A percentile compares a stretch with the other conserved stretches of the same genome.
phyloP scores from a whole-genome alignment of 2,329 filamentous ascomycete genomes.

The Madurella mycetomatis region DNA sequence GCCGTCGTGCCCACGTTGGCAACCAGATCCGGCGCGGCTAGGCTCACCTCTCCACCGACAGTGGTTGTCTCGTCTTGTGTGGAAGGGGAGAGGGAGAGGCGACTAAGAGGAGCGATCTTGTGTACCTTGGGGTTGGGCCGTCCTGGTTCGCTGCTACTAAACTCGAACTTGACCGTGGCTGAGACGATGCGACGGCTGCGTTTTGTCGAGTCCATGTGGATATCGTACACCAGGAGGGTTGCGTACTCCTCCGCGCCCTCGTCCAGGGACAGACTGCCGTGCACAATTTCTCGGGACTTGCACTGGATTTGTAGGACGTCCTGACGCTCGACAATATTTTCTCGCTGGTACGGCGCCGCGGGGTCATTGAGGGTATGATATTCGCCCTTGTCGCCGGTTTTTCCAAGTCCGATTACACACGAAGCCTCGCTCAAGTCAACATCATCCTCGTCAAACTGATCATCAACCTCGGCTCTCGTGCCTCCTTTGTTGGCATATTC shows the following conservation, averaged over 20 bases:
- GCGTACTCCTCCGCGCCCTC: not conserved
- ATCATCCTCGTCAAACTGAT: too few relatives aligned
- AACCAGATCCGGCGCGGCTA: not conserved
- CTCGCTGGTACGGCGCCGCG: slow-evolving; percentile 8
- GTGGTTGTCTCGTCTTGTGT: slow-evolving; percentile 7
- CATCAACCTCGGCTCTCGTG: too few relatives aligned
- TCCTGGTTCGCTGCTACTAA: slow-evolving; percentile 32
- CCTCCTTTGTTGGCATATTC: too few relatives aligned
- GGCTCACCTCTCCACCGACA: not conserved
- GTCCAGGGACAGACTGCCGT: slow-evolving; percentile 5
- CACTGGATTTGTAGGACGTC: slow-evolving; percentile 11
- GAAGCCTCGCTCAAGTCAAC: not conserved
- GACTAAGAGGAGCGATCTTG: slow-evolving; percentile 1
- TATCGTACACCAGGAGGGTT: slow-evolving; percentile 12
- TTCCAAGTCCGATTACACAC: not conserved
- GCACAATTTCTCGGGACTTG: slow-evolving; percentile 7
- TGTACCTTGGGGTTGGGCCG: slow-evolving; percentile 9
- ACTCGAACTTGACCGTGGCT: slow-evolving; percentile 23
- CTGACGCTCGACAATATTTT: not conserved
- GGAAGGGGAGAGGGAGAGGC: not conserved
- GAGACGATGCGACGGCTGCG: slow-evolving; percentile 6
- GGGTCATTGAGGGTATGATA: slow-evolving; percentile 12
- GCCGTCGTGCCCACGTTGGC: slow-evolving; percentile 3
- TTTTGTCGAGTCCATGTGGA: slow-evolving; percentile 4
- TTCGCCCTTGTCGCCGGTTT: not conserved